Conservation (phyloP, 345 rosid genomes). For the Laguncularia racemosa region DNA sequence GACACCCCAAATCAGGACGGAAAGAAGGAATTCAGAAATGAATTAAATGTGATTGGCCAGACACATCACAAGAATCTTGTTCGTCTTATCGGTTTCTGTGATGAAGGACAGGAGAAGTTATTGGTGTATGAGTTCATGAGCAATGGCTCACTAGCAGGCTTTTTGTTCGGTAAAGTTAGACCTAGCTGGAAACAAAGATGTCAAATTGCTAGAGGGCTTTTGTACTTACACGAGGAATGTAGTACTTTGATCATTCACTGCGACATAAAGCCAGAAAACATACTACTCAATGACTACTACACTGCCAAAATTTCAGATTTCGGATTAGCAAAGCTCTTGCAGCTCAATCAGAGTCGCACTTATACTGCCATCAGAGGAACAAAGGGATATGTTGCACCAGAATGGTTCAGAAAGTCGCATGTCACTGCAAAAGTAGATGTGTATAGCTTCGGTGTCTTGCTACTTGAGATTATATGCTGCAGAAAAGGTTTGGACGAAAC, state of each 20-base stretch:
- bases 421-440: no score
- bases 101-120: conserved; percentile 21
- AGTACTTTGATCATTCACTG: conserved; percentile 33
- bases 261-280: conserved; percentile 34
- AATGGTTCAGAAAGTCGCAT: no score
- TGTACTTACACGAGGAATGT: no score
- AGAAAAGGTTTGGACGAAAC: no score
- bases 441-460: no score
- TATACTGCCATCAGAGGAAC: conserved; percentile 18
- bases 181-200: conserved; percentile 20
- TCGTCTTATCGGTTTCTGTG: conserved; percentile 28
- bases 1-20: conserved; percentile 6
- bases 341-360: conserved; percentile 13
- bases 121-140: conserved; percentile 29
- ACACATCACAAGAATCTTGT: conserved; percentile 36
- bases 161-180: conserved; percentile 17
- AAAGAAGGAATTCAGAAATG: conserved; percentile 26
- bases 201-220: no score
- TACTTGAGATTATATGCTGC: no score
- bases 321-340: conserved; percentile 34
- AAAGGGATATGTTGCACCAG: conserved; percentile 26
- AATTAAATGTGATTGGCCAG: conserved; percentile 23
- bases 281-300: conserved; percentile 17
- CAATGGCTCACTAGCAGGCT: conserved; percentile 22
- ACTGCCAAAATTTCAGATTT: conserved; percentile 22